A percentile compares a stretch with the other conserved stretches of the same genome.
These are phyloP conservation scores for Fusarium sp. DNA, from an alignment of 2,329 filamentous ascomycete genomes.

Conservation along the genomic window DNA sequence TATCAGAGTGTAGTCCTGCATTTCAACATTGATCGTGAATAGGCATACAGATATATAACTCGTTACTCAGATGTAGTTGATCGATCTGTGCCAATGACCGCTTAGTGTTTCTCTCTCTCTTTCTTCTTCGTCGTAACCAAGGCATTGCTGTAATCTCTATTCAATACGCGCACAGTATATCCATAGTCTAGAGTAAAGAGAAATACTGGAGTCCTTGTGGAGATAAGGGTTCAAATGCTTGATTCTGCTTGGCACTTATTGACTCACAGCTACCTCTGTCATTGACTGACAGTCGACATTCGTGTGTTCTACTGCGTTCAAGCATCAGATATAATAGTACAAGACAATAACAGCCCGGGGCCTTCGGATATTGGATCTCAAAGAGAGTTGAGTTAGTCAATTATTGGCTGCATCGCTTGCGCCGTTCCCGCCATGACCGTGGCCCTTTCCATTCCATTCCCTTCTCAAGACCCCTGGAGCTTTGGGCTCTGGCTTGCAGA, in stretches of 20 bases:
- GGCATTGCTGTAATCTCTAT: conserved; percentile 6
- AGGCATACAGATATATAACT: neutral
- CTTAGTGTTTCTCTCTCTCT: neutral
- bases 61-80: neutral
- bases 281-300: neutral
- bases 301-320: conserved; percentile 7
- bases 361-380: conserved; percentile 35
- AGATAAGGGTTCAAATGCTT: conserved; percentile 28
- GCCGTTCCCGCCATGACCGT: conserved; percentile 22
- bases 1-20: conserved; percentile 1
- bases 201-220: conserved; percentile 20
- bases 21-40: neutral
- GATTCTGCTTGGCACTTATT: conserved; percentile 15
- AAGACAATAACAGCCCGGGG: conserved; percentile 13
- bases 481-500: neutral
- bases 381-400: conserved; percentile 6
- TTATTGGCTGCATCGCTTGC: conserved; percentile 18
- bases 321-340: conserved; percentile 27
- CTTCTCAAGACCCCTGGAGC: conserved; percentile 2
- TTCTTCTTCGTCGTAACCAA: neutral
- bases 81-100: conserved; percentile 2
- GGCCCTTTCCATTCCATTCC: neutral
- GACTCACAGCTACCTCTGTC: neutral
- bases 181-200: neutral
- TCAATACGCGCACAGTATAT: conserved; percentile 12